Base-by-base conservation (phyloP, 75 land plant species). In the Pinus tabuliformis region DNA sequence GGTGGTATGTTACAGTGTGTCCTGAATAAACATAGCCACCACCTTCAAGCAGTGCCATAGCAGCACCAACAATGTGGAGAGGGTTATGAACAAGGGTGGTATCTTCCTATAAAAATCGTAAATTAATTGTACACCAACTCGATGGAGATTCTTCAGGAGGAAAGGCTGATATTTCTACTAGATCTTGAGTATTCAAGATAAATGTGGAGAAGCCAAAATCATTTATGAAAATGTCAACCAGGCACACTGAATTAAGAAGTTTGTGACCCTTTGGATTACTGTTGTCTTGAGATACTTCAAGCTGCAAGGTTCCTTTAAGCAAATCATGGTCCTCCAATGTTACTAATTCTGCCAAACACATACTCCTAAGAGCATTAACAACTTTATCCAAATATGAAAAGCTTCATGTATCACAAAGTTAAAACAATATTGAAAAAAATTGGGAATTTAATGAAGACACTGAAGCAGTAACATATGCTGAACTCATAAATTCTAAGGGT, bases 341-440 rank as follows among this genome's bases (percentile, higher is more conserved):
- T 74, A 94, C 86, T 81, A 83, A 85, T 73, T 87, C 86, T 45
- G 91, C 97, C 73, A 96, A 77, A 76, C 77, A 80, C 89, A 85
- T 84, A 78, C 93, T 86, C 59, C 78, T 78, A 30, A 86, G 77
- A 52, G 83, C 77, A 62, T 87, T 83, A 36, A 91, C 90, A 79
- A 94, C 97, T 78, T 96, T 95, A 80, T 96, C 99, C 82, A 96
- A 82, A 82, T 86, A 96, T 18, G 97, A 94, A 56, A 87, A 80
- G 73, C 80, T 85, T 71, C 92, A 95, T 28, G 95, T 88, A 85
- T 96, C 99, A 84, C 97, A 96, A 24, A 96, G 90, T 59, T 86
- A 87, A 84, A 94, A 73, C 72, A 96, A 79, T 79, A 96, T 86
- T 3, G 92, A 85, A 14, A 96, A 61, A 18, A 85, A 70, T 83